Percentiles rank a stretch among this genome's conserved stretches.
These are phyloP conservation scores for Candida tropicalis DNA, from an alignment of 1,139 yeast genomes.

Conservation along the genomic window DNA sequence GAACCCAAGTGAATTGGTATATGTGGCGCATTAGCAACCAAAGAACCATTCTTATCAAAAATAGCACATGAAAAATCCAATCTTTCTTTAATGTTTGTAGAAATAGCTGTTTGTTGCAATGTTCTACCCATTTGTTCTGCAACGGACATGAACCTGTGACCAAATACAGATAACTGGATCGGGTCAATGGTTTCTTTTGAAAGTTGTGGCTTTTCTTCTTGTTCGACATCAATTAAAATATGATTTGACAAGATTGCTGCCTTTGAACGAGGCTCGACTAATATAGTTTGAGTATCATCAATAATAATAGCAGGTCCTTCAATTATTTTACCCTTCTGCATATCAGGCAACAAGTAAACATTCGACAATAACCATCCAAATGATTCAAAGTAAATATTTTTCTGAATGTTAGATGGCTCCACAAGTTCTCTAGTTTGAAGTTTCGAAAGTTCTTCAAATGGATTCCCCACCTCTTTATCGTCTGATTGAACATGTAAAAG, in stretches of 20 bases:
- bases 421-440: slow-evolving; percentile 13
- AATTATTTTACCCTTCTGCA: slow-evolving; percentile 56
- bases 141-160: slow-evolving; percentile 84
- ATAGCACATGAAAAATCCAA: slow-evolving; percentile 85
- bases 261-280: slow-evolving; percentile 70
- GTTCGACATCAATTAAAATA: slow-evolving; percentile 45
- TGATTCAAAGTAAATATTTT: slow-evolving; percentile 34
- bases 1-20: slow-evolving; percentile 88
- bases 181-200: slow-evolving; percentile 57
- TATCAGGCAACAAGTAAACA: slow-evolving; percentile 51
- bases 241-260: slow-evolving; percentile 62
- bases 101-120: slow-evolving; percentile 75
- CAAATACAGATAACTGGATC: slow-evolving; percentile 72
- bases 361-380: slow-evolving; percentile 53
- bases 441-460: slow-evolving; percentile 32
- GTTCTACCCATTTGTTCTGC: slow-evolving; percentile 91
- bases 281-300: slow-evolving; percentile 85
- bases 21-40: slow-evolving; percentile 87
- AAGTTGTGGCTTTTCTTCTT: slow-evolving; percentile 25
- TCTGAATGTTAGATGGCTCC: slow-evolving; percentile 13
- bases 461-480: slow-evolving; percentile 33
- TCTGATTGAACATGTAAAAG: slow-evolving; percentile 33
- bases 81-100: slow-evolving; percentile 85
- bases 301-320: slow-evolving; percentile 82
- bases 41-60: slow-evolving; percentile 72